Conservation (phyloP, 768 basidiomycete species). For the Pholiota microspora region DNA sequence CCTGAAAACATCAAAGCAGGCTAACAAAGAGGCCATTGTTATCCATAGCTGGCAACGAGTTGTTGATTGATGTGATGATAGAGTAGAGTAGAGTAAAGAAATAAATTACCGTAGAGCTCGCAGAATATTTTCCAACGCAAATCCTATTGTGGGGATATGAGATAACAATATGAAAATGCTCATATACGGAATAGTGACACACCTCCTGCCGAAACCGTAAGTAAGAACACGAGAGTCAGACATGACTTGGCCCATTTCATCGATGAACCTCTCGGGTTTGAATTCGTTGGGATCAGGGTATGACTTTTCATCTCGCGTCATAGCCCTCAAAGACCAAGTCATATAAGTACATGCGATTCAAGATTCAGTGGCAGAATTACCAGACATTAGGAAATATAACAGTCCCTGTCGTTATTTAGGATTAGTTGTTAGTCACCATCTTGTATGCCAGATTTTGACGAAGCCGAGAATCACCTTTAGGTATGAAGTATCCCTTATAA, state of each 20-base stretch:
- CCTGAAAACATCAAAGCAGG: constrained; percentile 1
- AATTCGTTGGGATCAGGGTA: constrained; percentile 21
- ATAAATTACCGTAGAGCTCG: constrained; percentile 4
- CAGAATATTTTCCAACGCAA: constrained; percentile 7
- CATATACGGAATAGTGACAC: background rate
- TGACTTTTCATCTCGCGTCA: constrained; percentile 16
- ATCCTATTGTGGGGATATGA: background rate
- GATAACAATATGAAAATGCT: background rate
- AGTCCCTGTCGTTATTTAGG: background rate
- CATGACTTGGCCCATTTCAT: constrained; percentile 1
- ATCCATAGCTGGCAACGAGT: constrained; percentile 1
- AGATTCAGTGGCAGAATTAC: background rate
- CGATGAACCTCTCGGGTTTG: constrained; percentile 22
- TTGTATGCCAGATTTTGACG: no score
- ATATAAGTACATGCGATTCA: background rate
- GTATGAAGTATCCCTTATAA: constrained; percentile 21
- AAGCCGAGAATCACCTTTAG: constrained; percentile 11
- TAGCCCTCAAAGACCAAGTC: constrained; percentile 9
- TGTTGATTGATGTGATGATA: background rate
- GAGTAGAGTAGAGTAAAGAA: background rate
- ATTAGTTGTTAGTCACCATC: no score
- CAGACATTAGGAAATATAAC: background rate
- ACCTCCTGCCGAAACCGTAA: constrained; percentile 15
- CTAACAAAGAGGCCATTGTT: constrained; percentile 5
- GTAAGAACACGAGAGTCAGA: constrained; percentile 5